Evolutionary conservation across 441 rosid genomes (phyloP), one percentile per base, ranked within the genome.

Genomic region (Hypseocharis bilobata): DNA sequence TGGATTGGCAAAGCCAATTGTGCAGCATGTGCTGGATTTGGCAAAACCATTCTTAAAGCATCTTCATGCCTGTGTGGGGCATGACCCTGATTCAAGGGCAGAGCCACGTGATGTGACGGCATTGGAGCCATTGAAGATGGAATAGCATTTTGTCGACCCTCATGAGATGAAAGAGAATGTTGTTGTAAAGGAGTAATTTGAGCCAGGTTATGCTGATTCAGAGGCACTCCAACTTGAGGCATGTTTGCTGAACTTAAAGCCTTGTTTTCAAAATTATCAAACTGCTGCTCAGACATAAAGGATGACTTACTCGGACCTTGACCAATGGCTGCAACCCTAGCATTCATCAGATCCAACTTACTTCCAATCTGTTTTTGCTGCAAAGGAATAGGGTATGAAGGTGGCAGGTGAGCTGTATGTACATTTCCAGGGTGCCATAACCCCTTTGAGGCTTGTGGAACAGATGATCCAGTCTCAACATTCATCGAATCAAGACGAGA

Each of bases 141-240:
- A 16, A 66, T 69, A 58, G 74, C 61, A 16, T 63, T 78, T 56
- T 78, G 85, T 57, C 65, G 78, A 72, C 78, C 72, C 45, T 80
- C 84, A 30, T 66, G 77, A 61, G 80, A 69, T 57, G 75, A 72
- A 57, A 57, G 77, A 68, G 79, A 75, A 38, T 78, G 84, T 40
- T 83, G 71, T 38, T 75, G 87, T 67, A 82, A 69, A 76, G 80
- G 70, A 71, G 68, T 78, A 40, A 49, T 58, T 57, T 72, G 83
- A 42, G 74, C 77, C 44, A 78, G 87, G 76, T 79, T 83, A 69
- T 73, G 84, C 74, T 79, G 87, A 73, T 76, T 80, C 75, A 74
- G 59, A 47, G 80, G 4, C 17, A 23, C 16, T 45, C 52, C 52
- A 45, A 45, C 8, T 23, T 16, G 52, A 16, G 52, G 52, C 23